Percentiles rank a stretch among this genome's conserved stretches.
These are phyloP conservation scores for Teunomyces funiuensis DNA, from an alignment of 805 yeast genomes.

Conservation along the genomic window DNA sequence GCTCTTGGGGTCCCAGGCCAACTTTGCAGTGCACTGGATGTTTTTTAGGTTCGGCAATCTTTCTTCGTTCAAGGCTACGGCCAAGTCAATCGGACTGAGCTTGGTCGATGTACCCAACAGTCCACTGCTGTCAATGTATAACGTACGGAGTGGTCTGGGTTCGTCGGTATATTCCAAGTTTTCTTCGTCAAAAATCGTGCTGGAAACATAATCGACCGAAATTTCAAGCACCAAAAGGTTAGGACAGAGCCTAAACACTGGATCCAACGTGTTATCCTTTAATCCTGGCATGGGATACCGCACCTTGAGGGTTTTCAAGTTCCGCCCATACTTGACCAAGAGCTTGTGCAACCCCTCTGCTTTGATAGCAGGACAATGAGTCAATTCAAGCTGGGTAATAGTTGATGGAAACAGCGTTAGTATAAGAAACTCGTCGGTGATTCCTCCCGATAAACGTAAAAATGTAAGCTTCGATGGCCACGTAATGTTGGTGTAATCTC, in stretches of 20 bases:
- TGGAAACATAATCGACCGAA: constrained; percentile 75
- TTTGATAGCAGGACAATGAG: constrained; percentile 81
- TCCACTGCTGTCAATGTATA: constrained; percentile 83
- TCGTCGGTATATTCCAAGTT: constrained; percentile 22
- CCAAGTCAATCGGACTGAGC: constrained; percentile 84
- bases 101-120: constrained; percentile 80
- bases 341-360: constrained; percentile 65
- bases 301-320: constrained; percentile 61
- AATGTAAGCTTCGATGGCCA: constrained; percentile 84
- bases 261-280: constrained; percentile 67
- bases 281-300: constrained; percentile 89
- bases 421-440: constrained; percentile 74
- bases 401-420: constrained; percentile 71
- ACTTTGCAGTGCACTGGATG: constrained; percentile 66
- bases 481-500: constrained; percentile 46
- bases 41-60: constrained; percentile 67
- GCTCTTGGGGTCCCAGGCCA: constrained; percentile 78
- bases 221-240: constrained; percentile 60
- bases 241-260: constrained; percentile 75
- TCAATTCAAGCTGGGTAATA: constrained; percentile 69
- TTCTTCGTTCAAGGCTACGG: constrained; percentile 77
- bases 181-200: constrained; percentile 37
- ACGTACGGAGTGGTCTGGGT: constrained; percentile 52
- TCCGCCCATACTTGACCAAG: constrained; percentile 62
- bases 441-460: constrained; percentile 84